A percentile compares a stretch with the other conserved stretches of the same genome.
Evolutionary conservation across 1,284 basidiomycete species (phyloP).

Genomic region (Golubevia sp.): DNA sequence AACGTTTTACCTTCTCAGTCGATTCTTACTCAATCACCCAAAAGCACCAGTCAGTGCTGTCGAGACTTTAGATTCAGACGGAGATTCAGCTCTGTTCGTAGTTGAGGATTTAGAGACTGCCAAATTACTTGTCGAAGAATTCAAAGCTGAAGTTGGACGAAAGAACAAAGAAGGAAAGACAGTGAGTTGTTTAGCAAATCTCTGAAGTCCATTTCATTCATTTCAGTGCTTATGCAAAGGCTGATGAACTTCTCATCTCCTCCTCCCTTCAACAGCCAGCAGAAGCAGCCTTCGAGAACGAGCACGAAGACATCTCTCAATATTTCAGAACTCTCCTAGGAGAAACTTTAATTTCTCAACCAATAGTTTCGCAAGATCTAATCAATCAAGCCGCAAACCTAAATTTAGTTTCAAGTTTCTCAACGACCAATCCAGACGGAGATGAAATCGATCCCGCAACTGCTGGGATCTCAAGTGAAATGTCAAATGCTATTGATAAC

Average conservation of each 20-base stretch:
- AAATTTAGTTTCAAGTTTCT: slow-evolving; percentile 2
- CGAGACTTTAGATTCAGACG: slow-evolving; percentile 44
- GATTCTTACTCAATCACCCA: slow-evolving; percentile 38
- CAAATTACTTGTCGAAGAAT: slow-evolving; percentile 43
- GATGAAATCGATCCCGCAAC: slow-evolving; percentile 2
- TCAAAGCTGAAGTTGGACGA: slow-evolving; percentile 35
- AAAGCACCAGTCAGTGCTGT: slow-evolving; percentile 23
- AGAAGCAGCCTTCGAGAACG: slow-evolving; percentile 40
- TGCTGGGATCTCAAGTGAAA: slow-evolving; percentile 1
- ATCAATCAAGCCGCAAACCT: neutral
- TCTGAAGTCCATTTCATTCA: neutral
- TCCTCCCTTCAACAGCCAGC: slow-evolving; percentile 23
- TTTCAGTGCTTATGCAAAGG: neutral
- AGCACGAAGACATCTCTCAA: slow-evolving; percentile 29
- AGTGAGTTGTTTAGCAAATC: slow-evolving; percentile 6
- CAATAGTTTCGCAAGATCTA: neutral
- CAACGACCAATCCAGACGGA: neutral
- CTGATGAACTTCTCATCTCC: no score
- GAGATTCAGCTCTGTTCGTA: slow-evolving; percentile 56
- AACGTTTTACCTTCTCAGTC: neutral
- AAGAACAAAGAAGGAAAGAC: slow-evolving; percentile 44
- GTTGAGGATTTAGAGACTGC: slow-evolving; percentile 44
- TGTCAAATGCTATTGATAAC: neutral
- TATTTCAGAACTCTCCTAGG: slow-evolving; percentile 41
- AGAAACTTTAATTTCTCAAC: slow-evolving; percentile 17